Evolutionary conservation across 352 stramenopile species (phyloP), one percentile per base, ranked within the genome.

Genomic region (Pythium brachiatum): DNA sequence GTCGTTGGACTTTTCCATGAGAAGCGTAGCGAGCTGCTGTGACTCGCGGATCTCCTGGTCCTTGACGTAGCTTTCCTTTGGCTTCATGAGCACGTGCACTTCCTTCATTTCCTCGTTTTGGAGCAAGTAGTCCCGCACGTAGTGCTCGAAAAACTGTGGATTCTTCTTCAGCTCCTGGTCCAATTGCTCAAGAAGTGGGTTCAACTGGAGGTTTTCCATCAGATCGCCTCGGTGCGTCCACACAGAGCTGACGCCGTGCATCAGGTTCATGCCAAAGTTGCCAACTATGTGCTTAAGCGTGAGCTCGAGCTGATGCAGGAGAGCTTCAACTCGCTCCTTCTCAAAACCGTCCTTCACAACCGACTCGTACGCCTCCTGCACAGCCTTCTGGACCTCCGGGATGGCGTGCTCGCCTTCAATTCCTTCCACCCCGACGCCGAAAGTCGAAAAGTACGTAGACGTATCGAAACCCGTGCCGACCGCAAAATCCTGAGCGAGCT

Each of bases 231-330:
- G 67, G 62, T 94, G 83, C 4, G 75, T 73, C 86, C 86, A 94
- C 25, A 83, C 73, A 11, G 78, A 89, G 61, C 79, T 88, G 11
- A 82, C 66, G 2, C 75, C 81, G 53, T 90, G 83, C 80, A 94
- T 83, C 18, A 93, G 61, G 20, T 84, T 83, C 58, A 94, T 66
- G 0, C 86, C 86, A 75, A 94, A 94, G 57, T 92, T 90, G 48
- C 81, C 80, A 0, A 85, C 80, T 26, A 94, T 83, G 62, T 94
- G 83, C 60, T 94, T 94, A n/a, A 87, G 69, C 61, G 79, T 89
- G 54, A 94, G 65, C 61, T 94, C 86, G 25, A 94, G 64, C 64
- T 94, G 86, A 53, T 94, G 86, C 36, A 94, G 63, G 65, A 94
- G 43, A 7, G 78, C 83, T 7, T 83, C 74, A 21, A 94, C 84